Evolutionary conservation across 2,329 filamentous ascomycete genomes (phyloP).

Genomic region (Pseudogymnoascus sp.): DNA sequence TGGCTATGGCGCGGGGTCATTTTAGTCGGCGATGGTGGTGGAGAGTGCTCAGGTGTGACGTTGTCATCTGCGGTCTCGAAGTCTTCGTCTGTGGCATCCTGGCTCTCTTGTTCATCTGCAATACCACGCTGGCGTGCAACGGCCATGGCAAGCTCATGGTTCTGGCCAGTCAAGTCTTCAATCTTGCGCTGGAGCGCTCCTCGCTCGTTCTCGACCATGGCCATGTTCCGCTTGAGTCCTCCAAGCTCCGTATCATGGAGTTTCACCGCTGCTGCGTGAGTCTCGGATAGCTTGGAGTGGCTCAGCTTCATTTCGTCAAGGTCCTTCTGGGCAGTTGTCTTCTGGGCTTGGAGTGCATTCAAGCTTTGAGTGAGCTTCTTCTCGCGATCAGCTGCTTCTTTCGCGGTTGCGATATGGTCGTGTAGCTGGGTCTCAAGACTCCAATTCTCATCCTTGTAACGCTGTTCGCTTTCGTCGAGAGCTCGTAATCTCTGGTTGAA

Average conservation of each 20-base stretch:
- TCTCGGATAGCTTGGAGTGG: conserved; percentile 73
- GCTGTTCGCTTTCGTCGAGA: conserved; percentile 88
- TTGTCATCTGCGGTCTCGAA: conserved; percentile 61
- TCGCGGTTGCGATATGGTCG: conserved; percentile 67
- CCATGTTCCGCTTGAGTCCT: conserved; percentile 72
- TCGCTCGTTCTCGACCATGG: conserved; percentile 71
- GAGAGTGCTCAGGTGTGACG: conserved; percentile 80
- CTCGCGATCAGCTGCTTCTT: conserved; percentile 74
- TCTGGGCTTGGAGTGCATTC: conserved; percentile 65
- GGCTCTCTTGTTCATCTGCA: conserved; percentile 57
- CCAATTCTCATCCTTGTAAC: conserved; percentile 99
- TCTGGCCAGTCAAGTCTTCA: conserved; percentile 81
- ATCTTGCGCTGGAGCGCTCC: conserved; percentile 74
- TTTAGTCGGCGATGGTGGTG: conserved; percentile 84
- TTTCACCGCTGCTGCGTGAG: conserved; percentile 70
- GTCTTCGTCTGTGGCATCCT: conserved; percentile 55
- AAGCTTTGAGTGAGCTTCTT: conserved; percentile 72
- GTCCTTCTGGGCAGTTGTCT: conserved; percentile 72
- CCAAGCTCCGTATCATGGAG: conserved; percentile 86
- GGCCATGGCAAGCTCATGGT: conserved; percentile 82
- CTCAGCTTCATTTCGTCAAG: conserved; percentile 81
- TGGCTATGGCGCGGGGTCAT: conserved; percentile 83
- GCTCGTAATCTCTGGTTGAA: conserved; percentile 73
- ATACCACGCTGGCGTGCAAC: conserved; percentile 68
- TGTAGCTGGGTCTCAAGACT: conserved; percentile 88